Percentiles rank a stretch among this genome's conserved stretches.
These are phyloP conservation scores for Penicillium turbatum DNA, from an alignment of 495 filamentous ascomycete genomes.

Conservation along the genomic window DNA sequence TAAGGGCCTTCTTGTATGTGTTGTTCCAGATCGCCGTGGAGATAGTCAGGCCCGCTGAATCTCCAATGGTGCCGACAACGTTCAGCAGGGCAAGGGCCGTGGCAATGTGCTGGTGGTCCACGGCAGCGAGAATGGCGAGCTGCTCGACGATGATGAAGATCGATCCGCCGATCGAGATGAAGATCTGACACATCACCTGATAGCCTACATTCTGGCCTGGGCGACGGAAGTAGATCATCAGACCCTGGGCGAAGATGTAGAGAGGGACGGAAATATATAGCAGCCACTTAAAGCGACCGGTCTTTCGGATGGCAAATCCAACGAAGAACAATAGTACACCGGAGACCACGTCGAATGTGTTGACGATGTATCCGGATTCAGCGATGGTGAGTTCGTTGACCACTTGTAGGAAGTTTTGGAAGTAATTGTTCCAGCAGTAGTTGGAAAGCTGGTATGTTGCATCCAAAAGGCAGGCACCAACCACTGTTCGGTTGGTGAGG, in stretches of 20 bases:
- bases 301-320: conserved; percentile 48
- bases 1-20: conserved; percentile 51
- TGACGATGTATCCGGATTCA: conserved; percentile 48
- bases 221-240: conserved; percentile 62
- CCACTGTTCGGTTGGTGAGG: conserved; percentile 48
- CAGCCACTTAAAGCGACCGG: conserved; percentile 48
- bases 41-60: conserved; percentile 57
- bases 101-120: conserved; percentile 59
- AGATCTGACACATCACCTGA: conserved; percentile 67
- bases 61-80: conserved; percentile 58
- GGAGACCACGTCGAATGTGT: conserved; percentile 46
- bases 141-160: conserved; percentile 58
- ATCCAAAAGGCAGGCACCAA: conserved; percentile 49
- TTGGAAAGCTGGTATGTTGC: conserved; percentile 54
- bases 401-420: conserved; percentile 62
- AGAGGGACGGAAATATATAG: conserved; percentile 55
- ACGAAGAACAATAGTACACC: conserved; percentile 40
- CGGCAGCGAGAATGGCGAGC: conserved; percentile 60
- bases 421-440: conserved; percentile 40
- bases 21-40: conserved; percentile 59
- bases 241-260: conserved; percentile 48
- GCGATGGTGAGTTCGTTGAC: conserved; percentile 53
- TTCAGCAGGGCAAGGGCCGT: conserved; percentile 56
- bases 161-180: conserved; percentile 60
- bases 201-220: conserved; percentile 53